Conservation (phyloP, 2,329 filamentous ascomycete species). For the Huntiella moniliformis region DNA sequence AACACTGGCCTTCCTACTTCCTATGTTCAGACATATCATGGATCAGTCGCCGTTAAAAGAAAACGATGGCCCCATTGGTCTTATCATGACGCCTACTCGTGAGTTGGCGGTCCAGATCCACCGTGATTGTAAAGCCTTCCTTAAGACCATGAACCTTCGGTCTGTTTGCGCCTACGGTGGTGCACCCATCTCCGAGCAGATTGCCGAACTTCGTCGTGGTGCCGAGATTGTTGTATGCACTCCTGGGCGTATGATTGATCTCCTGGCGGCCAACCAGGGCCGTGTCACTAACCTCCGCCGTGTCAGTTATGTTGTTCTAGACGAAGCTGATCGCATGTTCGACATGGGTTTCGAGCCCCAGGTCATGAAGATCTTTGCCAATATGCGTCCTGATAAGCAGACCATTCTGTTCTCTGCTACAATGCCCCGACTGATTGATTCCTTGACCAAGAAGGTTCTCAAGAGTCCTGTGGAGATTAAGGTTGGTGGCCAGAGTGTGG, state of each 20-base stretch:
- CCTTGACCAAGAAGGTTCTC: constrained; percentile 72
- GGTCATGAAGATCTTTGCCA: constrained; percentile 88
- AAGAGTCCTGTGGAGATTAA: constrained; percentile 76
- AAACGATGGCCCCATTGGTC: constrained; percentile 67
- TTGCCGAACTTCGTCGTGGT: constrained; percentile 85
- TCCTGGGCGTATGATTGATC: constrained; percentile 85
- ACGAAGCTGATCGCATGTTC: constrained; percentile 97
- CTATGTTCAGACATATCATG: constrained; percentile 96
- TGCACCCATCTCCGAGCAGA: constrained; percentile 91
- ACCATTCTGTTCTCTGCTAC: constrained; percentile 94
- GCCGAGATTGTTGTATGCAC: constrained; percentile 92
- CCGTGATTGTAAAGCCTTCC: constrained; percentile 81
- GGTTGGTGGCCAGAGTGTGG: constrained; percentile 73
- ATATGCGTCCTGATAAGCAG: constrained; percentile 79
- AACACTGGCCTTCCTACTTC: constrained; percentile 83
- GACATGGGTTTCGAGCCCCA: constrained; percentile 99
- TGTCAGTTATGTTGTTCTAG: constrained; percentile 84
- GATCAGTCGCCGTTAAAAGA: constrained; percentile 70
- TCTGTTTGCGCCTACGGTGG: constrained; percentile 89
- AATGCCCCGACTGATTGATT: constrained; percentile 84
- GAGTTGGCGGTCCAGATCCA: constrained; percentile 90
- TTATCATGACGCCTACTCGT: constrained; percentile 87
- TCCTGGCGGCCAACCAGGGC: constrained; percentile 83
- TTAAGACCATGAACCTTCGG: constrained; percentile 68
- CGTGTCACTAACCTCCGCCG: constrained; percentile 77